A percentile compares a stretch with the other conserved stretches of the same genome.
Evolutionary conservation across 2,329 filamentous ascomycete genomes (phyloP).

Genomic region (Chalaropsis thielavioides): DNA sequence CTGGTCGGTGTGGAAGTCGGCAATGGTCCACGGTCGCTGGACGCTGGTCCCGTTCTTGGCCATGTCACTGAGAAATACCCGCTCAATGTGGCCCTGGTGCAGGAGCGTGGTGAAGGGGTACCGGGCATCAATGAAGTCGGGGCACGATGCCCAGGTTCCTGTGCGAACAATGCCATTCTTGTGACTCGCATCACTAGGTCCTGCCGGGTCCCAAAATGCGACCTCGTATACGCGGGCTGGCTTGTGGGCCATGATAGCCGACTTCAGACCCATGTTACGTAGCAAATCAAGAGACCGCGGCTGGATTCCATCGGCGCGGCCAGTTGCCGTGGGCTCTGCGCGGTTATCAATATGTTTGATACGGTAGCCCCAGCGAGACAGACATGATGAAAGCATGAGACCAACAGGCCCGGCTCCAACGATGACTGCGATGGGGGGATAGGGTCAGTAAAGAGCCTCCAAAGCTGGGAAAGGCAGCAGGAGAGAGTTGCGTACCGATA

Average conservation of each 20-base stretch:
- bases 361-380: constrained; percentile 85
- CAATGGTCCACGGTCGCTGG: constrained; percentile 51
- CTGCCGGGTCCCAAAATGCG: constrained; percentile 54
- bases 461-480: neutral
- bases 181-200: constrained; percentile 16
- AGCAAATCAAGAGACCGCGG: constrained; percentile 76
- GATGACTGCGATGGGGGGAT: constrained; percentile 43
- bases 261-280: constrained; percentile 79
- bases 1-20: constrained; percentile 43
- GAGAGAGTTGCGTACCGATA: constrained; percentile 28
- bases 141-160: constrained; percentile 74
- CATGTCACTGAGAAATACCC: constrained; percentile 53
- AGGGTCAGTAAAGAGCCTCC: constrained; percentile 21
- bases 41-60: constrained; percentile 45
- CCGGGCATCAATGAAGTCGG: constrained; percentile 61
- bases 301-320: constrained; percentile 83
- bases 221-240: constrained; percentile 75
- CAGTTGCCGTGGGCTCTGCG: constrained; percentile 67
- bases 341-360: constrained; percentile 93
- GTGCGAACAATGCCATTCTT: constrained; percentile 41
- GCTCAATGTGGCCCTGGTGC: constrained; percentile 58
- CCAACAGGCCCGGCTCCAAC: constrained; percentile 82
- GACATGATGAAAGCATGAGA: constrained; percentile 71
- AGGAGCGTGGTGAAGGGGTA: constrained; percentile 57
- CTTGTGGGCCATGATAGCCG: constrained; percentile 71